These are phyloP conservation scores for Monilinia fructigena DNA, from an alignment of 2,329 filamentous ascomycete genomes.

Conservation along the genomic window DNA sequence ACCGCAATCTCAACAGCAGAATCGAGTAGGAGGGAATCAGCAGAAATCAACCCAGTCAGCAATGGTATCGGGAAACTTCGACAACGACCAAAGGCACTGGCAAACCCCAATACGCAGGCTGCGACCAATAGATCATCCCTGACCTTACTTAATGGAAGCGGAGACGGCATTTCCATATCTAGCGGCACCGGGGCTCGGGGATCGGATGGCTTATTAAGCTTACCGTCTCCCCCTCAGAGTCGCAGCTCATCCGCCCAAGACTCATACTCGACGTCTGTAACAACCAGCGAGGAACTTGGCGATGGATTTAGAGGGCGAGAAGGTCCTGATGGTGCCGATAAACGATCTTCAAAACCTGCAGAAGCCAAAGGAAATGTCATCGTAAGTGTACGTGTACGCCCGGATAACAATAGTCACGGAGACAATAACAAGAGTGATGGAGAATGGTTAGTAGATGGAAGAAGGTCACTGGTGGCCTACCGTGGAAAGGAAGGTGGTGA, in stretches of 20 bases:
- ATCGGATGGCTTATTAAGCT: constrained; percentile 72
- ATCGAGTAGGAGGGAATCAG: constrained; percentile 32
- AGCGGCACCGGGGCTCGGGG: constrained; percentile 60
- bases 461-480: constrained; percentile 78
- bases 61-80: constrained; percentile 30
- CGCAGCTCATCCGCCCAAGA: constrained; percentile 89
- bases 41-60: constrained; percentile 31
- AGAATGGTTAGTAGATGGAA: constrained; percentile 90
- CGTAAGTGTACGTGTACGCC: constrained; percentile 90
- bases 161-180: constrained; percentile 71
- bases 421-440: constrained; percentile 62
- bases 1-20: constrained; percentile 30
- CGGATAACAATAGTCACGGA: constrained; percentile 67
- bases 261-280: constrained; percentile 87
- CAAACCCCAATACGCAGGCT: constrained; percentile 40
- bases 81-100: constrained; percentile 37
- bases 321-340: constrained; percentile 32
- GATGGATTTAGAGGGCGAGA: constrained; percentile 49
- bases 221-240: constrained; percentile 82
- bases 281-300: constrained; percentile 77
- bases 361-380: constrained; percentile 93
- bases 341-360: constrained; percentile 48
- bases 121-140: constrained; percentile 51
- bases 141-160: constrained; percentile 76
- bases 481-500: constrained; percentile 87